Evolutionary conservation across 257 asterid genomes (phyloP).

Genomic region (Lantana camara): DNA sequence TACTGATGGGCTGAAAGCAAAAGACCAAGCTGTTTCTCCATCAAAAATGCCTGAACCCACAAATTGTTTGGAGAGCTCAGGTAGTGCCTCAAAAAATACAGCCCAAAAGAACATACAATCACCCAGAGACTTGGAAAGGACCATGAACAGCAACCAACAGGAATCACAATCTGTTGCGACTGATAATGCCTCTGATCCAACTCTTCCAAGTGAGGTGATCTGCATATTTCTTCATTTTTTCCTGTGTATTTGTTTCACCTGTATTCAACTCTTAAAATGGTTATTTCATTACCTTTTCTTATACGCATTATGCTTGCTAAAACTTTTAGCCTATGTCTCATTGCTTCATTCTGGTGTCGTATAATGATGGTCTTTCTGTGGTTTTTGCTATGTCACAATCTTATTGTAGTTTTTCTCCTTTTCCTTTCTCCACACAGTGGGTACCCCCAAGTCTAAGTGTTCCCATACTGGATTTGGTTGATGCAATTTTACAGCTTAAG

Average conservation of each 20-base stretch:
- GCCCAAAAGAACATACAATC: constrained; percentile 41
- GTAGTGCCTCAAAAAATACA: constrained; percentile 51
- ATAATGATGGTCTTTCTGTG: constrained; percentile 5
- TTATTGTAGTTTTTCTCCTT: constrained; percentile 31
- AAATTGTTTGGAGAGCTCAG: constrained; percentile 46
- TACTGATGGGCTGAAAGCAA: constrained; percentile 44
- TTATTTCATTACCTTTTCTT: constrained; percentile 15
- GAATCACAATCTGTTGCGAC: constrained; percentile 45
- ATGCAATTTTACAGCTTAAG: constrained; percentile 84
- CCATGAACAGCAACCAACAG: constrained; percentile 40
- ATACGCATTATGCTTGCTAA: constrained; percentile 20
- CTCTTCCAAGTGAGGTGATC: constrained; percentile 80
- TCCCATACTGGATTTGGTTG: constrained; percentile 87
- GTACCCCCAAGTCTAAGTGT: constrained; percentile 85
- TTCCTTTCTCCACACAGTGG: constrained; percentile 62
- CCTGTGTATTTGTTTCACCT: too few relatives aligned
- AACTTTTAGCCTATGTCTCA: not conserved
- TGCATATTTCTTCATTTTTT: not conserved
- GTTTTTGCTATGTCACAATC: constrained; percentile 26
- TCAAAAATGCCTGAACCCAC: constrained; percentile 47
- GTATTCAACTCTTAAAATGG: constrained; percentile 1
- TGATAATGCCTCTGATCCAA: constrained; percentile 48
- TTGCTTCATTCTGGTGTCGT: constrained; percentile 12
- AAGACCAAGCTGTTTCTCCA: constrained; percentile 46
- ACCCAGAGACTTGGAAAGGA: constrained; percentile 40